These are phyloP conservation scores for Pleurotus giganteus DNA, from an alignment of 768 basidiomycete species.

Conservation along the genomic window DNA sequence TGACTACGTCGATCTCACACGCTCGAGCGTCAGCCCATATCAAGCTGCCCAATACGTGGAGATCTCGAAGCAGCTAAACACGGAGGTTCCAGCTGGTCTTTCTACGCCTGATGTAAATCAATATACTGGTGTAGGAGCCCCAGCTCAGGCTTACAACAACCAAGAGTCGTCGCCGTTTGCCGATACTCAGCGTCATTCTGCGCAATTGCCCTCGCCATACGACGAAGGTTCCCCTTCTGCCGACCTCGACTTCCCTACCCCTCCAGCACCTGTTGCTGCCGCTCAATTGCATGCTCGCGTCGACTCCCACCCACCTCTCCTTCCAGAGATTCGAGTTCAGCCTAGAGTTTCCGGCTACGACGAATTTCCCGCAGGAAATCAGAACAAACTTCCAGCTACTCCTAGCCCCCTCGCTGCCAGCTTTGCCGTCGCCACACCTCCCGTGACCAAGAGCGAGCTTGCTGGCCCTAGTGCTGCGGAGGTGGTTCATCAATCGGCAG, in stretches of 20 bases:
- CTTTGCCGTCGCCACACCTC: slow-evolving; percentile 4
- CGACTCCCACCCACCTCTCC: slow-evolving; percentile 34
- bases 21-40: slow-evolving; percentile 72
- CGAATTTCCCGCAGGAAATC: slow-evolving; percentile 17
- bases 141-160: neutral
- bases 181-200: slow-evolving; percentile 16
- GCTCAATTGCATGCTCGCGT: slow-evolving; percentile 21
- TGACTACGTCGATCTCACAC: slow-evolving; percentile 62
- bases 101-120: slow-evolving; percentile 26
- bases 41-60: slow-evolving; percentile 76
- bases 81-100: slow-evolving; percentile 34
- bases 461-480: neutral
- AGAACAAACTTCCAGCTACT: slow-evolving; percentile 14
- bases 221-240: slow-evolving; percentile 15
- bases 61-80: slow-evolving; percentile 57
- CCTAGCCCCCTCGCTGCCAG: slow-evolving; percentile 14
- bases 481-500: neutral
- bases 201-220: slow-evolving; percentile 7
- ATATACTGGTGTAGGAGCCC: neutral
- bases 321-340: slow-evolving; percentile 36
- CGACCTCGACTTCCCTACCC: slow-evolving; percentile 18
- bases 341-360: slow-evolving; percentile 27
- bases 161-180: slow-evolving; percentile 26
- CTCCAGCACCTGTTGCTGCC: slow-evolving; percentile 21
- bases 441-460: neutral